Evolutionary conservation across 306 rosid genomes (phyloP).

Genomic region (Prunus dulcis): DNA sequence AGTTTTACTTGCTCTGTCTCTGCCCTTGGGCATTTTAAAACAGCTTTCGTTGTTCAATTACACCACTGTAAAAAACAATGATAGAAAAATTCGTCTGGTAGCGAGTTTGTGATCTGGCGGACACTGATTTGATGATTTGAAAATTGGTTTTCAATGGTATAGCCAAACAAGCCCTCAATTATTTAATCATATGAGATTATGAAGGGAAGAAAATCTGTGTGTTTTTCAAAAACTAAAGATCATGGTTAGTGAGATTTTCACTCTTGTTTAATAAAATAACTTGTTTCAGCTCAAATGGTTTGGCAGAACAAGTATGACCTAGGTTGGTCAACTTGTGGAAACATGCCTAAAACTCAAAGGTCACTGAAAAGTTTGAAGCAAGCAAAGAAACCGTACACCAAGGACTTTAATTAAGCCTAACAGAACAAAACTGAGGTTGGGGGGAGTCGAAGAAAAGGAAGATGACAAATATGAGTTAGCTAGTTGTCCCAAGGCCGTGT

Average conservation of each 20-base stretch:
- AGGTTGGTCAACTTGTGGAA: neutral
- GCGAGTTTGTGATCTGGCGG: neutral
- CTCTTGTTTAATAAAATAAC: neutral
- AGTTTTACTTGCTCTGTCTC: neutral
- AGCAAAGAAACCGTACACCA: neutral
- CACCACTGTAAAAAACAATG: neutral
- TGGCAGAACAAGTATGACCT: neutral
- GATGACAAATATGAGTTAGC: neutral
- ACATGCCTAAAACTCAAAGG: neutral
- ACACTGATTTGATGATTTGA: neutral
- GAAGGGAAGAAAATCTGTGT: no score
- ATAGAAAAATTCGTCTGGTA: neutral
- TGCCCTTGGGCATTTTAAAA: neutral
- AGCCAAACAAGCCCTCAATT: no score
- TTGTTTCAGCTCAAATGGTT: neutral
- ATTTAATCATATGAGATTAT: no score
- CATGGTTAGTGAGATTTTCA: neutral
- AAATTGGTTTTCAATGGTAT: neutral
- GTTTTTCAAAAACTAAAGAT: neutral
- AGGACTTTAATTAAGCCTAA: neutral
- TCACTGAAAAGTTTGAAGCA: neutral
- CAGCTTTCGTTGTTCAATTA: neutral
- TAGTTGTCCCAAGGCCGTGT: no score
- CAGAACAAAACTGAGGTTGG: constrained; percentile 7
- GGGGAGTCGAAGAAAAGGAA: neutral